These are phyloP conservation scores for Coniochaeta sp. DNA, from an alignment of 2,329 filamentous ascomycete species.

Conservation along the genomic window DNA sequence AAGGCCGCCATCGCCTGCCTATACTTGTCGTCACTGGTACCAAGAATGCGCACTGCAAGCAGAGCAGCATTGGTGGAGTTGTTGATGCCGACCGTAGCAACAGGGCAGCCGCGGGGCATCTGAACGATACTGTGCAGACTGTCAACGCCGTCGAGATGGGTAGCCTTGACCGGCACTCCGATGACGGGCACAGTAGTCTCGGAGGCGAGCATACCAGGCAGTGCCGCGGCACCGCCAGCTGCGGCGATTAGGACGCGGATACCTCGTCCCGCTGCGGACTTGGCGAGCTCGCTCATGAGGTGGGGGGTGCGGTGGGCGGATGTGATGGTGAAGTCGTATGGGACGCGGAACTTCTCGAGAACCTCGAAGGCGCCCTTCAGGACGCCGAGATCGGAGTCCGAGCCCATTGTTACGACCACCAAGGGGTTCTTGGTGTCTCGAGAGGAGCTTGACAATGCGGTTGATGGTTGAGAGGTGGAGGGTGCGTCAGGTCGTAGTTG, in stretches of 20 bases:
- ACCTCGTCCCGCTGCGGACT: conserved; percentile 54
- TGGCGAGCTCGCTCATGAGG: conserved; percentile 62
- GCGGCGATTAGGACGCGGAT: conserved; percentile 71
- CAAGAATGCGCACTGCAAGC: conserved; percentile 63
- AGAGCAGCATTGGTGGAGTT: conserved; percentile 73
- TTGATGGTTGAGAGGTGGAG: neutral
- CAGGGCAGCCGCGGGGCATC: conserved; percentile 69
- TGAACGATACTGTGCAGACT: conserved; percentile 68
- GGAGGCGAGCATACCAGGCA: conserved; percentile 69
- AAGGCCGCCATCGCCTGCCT: conserved; percentile 50
- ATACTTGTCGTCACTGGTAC: conserved; percentile 44
- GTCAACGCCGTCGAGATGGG: conserved; percentile 64
- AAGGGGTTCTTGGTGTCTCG: conserved; percentile 36
- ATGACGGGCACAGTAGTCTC: conserved; percentile 69
- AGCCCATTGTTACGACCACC: conserved; percentile 78
- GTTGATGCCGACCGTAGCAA: conserved; percentile 72
- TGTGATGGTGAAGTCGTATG: conserved; percentile 67
- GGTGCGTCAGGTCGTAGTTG: conserved; percentile 25
- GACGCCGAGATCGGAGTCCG: conserved; percentile 67
- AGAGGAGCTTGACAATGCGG: conserved; percentile 16
- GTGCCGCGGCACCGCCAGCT: conserved; percentile 65
- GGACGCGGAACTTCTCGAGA: conserved; percentile 62
- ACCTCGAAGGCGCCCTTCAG: conserved; percentile 60
- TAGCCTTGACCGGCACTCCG: conserved; percentile 70
- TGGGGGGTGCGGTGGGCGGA: conserved; percentile 71